Base-by-base conservation (phyloP, 129 eudicot species). In the Artemisia annua region DNA sequence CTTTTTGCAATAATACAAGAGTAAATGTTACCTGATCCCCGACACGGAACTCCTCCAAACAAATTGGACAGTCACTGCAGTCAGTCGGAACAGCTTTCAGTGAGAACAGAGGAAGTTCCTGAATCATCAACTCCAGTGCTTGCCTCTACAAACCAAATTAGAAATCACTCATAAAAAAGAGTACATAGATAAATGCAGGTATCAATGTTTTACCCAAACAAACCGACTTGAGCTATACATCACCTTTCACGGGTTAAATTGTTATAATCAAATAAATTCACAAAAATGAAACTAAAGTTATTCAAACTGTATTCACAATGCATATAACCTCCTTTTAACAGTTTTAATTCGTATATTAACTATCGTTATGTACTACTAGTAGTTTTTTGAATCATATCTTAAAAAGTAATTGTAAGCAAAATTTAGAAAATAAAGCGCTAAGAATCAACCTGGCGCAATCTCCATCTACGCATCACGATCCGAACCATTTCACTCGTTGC, bases 11-110 rank as follows among this genome's bases (percentile, higher is more conserved):
- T 35, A 18, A 17, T n/a, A 43, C 48, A 44, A 56, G 24, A 16
- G 43, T 8, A 82, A 12, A 53, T 22, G 56, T 32, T 85, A 95
- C 99, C 99, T 88, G 97, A 70, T 95, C 87, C 2, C 96, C 99
- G 20, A 88, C 88, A 64, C 64, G 96, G 64, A 95, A 95, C 83
- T 95, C 99, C 69, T 95, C 99, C 84, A 95, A 81, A 83, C 99
- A 95, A 64, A 95, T 95, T 11, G 97, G 99, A 59, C 99, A 95
- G 81, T 95, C 99, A n/a, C 93, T 90, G 77, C 97, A 88, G 78
- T 95, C 99, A 19, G 96, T 90, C 3, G 99, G 99, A 73, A 95
- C 99, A 19, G 99, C 94, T 84, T 95, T 95, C 72, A 95, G 82
- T 70, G 84, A 77, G 82, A 90, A 95, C 79, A 86, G 69, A 22